Evolutionary conservation across 345 rosid genomes (phyloP).

Genomic region (Citrus reticulata): DNA sequence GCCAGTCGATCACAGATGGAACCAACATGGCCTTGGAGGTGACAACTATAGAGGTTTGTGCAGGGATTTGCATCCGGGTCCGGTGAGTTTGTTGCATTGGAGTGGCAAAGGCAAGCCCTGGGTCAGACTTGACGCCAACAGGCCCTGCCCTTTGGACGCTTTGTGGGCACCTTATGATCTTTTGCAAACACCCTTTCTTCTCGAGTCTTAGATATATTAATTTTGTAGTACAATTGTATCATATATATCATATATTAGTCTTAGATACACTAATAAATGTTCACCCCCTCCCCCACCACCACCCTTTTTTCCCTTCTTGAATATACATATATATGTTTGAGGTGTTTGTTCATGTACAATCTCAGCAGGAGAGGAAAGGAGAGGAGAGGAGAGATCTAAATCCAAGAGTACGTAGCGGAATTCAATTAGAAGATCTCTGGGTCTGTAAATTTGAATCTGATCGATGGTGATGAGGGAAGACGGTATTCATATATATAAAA

Average conservation of each 20-base stretch:
- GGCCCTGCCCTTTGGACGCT: conserved; percentile 58
- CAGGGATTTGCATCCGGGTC: conserved; percentile 60
- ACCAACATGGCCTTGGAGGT: conserved; percentile 82
- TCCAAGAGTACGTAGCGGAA: neutral
- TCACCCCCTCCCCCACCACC: no score
- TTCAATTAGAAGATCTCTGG: neutral
- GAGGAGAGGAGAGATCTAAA: neutral
- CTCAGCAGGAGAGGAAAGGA: neutral
- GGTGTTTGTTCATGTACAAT: conserved; percentile 1
- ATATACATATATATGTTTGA: no score
- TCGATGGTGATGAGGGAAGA: neutral
- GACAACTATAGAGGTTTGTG: conserved; percentile 53
- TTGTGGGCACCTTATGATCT: conserved; percentile 60
- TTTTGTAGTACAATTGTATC: neutral
- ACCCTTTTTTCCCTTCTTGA: no score
- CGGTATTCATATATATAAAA: conserved; percentile 5
- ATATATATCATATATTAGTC: neutral
- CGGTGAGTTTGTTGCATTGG: conserved; percentile 67
- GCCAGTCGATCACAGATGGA: conserved; percentile 79
- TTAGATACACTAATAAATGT: no score
- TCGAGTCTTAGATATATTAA: conserved; percentile 24
- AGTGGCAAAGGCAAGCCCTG: conserved; percentile 78
- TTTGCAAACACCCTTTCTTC: conserved; percentile 34
- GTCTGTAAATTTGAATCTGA: neutral
- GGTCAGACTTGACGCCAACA: conserved; percentile 45